phyloP scores from a whole-genome alignment of 352 stramenopile genomes.

The Globisporangium polare region DNA sequence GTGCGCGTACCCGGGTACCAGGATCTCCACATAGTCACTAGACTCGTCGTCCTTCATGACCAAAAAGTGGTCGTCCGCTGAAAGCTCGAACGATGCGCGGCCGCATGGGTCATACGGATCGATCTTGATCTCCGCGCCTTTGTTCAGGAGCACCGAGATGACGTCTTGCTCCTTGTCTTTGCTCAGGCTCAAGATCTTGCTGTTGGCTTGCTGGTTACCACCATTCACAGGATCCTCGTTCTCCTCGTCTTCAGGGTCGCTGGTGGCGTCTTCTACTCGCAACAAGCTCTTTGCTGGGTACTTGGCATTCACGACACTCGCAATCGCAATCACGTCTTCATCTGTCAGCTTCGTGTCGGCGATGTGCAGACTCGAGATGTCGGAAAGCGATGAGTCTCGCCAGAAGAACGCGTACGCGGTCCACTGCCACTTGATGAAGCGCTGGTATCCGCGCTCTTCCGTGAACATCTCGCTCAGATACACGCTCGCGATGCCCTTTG shows the following conservation, averaged over 20 bases:
- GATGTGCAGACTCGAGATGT: constrained; percentile 7
- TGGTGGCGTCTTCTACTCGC: not conserved
- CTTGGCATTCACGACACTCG: constrained; percentile 7
- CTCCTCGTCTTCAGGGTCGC: not conserved
- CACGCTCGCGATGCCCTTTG: constrained; percentile 2
- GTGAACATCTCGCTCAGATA: constrained; percentile 12
- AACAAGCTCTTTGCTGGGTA: constrained; percentile 13
- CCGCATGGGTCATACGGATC: constrained; percentile 7
- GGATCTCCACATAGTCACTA: constrained; percentile 11
- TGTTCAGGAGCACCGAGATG: constrained; percentile 15
- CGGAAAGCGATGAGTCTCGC: constrained; percentile 2
- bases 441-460: constrained; percentile 6
- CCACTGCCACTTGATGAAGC: constrained; percentile 18
- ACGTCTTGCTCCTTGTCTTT: constrained; percentile 1
- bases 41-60: constrained; percentile 15
- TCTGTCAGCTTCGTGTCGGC: constrained; percentile 8
- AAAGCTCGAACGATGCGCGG: constrained; percentile 2
- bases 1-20: constrained; percentile 17
- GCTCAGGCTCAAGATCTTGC: not conserved
- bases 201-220: not conserved
- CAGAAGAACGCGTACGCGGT: constrained; percentile 17
- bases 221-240: not conserved
- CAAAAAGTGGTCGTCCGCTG: constrained; percentile 16
- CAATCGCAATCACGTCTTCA: constrained; percentile 8
- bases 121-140: constrained; percentile 10